Evolutionary conservation across 2,329 filamentous ascomycete genomes (phyloP).

Genomic region (Xenosphaeropsis pyriputrescens): DNA sequence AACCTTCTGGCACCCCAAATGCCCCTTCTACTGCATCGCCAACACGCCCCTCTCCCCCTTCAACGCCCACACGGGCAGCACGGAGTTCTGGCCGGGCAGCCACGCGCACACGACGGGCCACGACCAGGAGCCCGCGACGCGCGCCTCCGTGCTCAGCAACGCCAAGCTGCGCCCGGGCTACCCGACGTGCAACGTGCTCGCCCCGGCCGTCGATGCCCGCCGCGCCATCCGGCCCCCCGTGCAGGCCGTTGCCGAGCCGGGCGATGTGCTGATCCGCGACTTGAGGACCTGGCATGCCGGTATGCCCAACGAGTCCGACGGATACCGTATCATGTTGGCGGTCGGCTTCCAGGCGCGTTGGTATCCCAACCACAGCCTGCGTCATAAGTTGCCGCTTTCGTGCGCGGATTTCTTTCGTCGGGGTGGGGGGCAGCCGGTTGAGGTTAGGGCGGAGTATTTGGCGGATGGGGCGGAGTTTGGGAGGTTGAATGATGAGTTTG

Average conservation of each 20-base stretch:
- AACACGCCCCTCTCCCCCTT: constrained; percentile 23
- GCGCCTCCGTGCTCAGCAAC: constrained; percentile 9
- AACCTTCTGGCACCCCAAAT: constrained; percentile 19
- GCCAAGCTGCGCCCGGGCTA: constrained; percentile 33
- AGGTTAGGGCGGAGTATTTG: constrained; percentile 13
- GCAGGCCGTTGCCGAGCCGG: constrained; percentile 36
- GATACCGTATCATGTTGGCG: constrained; percentile 41
- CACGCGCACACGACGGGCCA: constrained; percentile 17
- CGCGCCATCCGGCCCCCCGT: constrained; percentile 23
- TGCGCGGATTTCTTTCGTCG: constrained; percentile 16
- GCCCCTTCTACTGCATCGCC: constrained; percentile 23
- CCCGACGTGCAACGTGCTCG: constrained; percentile 27
- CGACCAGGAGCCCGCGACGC: constrained; percentile 17
- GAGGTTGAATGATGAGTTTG: constrained; percentile 12
- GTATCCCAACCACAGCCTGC: constrained; percentile 14
- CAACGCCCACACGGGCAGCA: constrained; percentile 19
- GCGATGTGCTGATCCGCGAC: constrained; percentile 41
- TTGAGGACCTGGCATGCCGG: constrained; percentile 49
- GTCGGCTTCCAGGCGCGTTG: constrained; percentile 22
- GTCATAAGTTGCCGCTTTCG: constrained; percentile 11
- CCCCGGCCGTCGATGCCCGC: constrained; percentile 23
- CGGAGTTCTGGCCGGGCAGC: constrained; percentile 26
- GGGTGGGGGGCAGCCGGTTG: constrained; percentile 11
- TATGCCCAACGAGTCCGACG: constrained; percentile 38
- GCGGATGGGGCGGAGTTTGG: constrained; percentile 11